phyloP scores from a whole-genome alignment of 192 early-diverging fungal genomes.

The Allomyces arbusculus region DNA sequence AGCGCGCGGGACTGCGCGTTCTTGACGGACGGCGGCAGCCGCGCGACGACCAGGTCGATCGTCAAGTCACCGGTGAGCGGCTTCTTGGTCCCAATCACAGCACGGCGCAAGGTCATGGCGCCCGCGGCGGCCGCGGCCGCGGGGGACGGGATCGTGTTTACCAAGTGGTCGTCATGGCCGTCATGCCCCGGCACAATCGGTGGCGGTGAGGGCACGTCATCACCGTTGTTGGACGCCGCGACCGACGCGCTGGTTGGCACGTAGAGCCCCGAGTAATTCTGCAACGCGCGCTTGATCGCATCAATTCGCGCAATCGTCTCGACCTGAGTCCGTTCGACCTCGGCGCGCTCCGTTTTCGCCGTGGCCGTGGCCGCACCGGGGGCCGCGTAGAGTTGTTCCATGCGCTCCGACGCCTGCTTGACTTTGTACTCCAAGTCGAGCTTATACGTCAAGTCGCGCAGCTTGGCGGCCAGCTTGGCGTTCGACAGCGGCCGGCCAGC shows the following conservation, averaged over 20 bases:
- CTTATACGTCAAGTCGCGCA: slow-evolving; percentile 72
- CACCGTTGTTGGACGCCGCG: slow-evolving; percentile 42
- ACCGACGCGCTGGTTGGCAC: slow-evolving; percentile 42
- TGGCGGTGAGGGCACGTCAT: slow-evolving; percentile 8
- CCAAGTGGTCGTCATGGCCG: background rate
- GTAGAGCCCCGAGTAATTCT: slow-evolving; percentile 71
- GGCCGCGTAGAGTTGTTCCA: slow-evolving; percentile 20
- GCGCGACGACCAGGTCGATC: slow-evolving; percentile 38
- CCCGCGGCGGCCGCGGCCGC: slow-evolving; percentile 8
- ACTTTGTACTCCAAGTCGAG: slow-evolving; percentile 88
- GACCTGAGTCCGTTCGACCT: slow-evolving; percentile 28
- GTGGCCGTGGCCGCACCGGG: slow-evolving; percentile 5
- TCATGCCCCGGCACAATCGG: slow-evolving; percentile 1
- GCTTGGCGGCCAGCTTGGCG: slow-evolving; percentile 57
- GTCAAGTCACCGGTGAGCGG: slow-evolving; percentile 39
- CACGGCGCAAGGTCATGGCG: slow-evolving; percentile 18
- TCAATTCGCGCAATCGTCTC: slow-evolving; percentile 59
- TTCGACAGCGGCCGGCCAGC: slow-evolving; percentile 40
- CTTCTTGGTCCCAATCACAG: background rate
- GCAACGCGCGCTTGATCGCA: slow-evolving; percentile 46
- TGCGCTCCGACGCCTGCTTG: slow-evolving; percentile 56
- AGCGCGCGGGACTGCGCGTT: slow-evolving; percentile 16
- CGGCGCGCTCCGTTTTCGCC: slow-evolving; percentile 31
- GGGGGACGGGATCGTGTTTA: background rate
- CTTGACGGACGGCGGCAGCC: slow-evolving; percentile 32